Base-by-base conservation (phyloP, 106 monocot genomes). In the Allium fistulosum region DNA sequence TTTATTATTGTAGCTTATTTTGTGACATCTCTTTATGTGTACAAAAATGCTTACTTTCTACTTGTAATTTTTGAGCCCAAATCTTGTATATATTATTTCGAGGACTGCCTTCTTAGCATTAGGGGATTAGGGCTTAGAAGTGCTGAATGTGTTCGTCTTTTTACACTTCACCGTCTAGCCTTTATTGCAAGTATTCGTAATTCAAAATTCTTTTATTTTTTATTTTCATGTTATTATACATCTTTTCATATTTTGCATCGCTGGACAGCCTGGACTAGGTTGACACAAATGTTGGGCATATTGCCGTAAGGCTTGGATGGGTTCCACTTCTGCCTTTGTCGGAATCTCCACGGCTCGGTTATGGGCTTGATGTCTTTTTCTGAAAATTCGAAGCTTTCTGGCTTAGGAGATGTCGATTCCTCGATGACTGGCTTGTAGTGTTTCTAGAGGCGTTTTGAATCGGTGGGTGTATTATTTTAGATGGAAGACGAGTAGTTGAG, bases 251-350 rank as follows among this genome's bases (percentile, higher is more conserved):
- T 2, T 63, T 51, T 56, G 17, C 26, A 61, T 59, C 6, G 17
- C 12, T 28, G 22, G 18, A 46, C n/a, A n/a, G n/a, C n/a, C n/a
- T n/a, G n/a, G 22, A 0, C 15, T 59, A 92, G 97, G 97, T 97
- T 61, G 97, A 97, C 67, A 97, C 97, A 53, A 97, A 97, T 73
- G 97, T 97, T 61, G 92, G 89, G 15, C 88, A 92, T 18, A 97
- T 97, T 67, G 88, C 85, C 68, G 97, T 97, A 64, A 92, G 97
- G 63, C 74, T 97, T 55, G 97, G 97, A 80, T 97, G 92, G 97
- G 97, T 97, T 18, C 92, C 92, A 50, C 86, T 97, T 67, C 88
- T 92, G 69, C 92, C 97, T n/a, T 68, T 97, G 55, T 92, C 97
- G 3, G 97, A 92, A 78, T 97, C 97, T 27, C 82, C 92, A 71